Base-by-base conservation (phyloP, 352 stramenopile species). In the Pythium apleroticum region DNA sequence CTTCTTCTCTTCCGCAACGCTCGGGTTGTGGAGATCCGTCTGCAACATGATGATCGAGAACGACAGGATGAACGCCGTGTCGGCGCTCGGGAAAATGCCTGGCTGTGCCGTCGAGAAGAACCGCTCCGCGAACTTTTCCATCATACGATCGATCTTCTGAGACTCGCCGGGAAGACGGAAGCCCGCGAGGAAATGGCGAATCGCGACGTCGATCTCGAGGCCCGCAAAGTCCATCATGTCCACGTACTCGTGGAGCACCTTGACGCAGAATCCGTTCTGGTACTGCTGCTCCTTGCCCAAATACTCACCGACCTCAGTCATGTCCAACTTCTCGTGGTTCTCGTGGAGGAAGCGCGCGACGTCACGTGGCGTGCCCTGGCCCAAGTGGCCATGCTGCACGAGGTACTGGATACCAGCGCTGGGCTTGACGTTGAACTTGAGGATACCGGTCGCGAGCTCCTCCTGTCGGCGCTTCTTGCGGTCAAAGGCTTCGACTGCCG, bases 71-170 rank as follows among this genome's bases (percentile, higher is more conserved):
- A 99, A 99, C 3, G 97, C 97, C 5, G 96, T 98, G 71, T 99
- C 98, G 15, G 96, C 95, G 31, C 88, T 98, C 15, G 92, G 84
- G 70, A 99, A 99, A 2, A 99, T 72, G 7, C 78, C 83, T 6
- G 80, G 72, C 4, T 79, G 61, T 87, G 87, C 77, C 63, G 73
- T 46, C 74, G 97, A 84, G 35, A 86, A 88, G 53, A 80, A 95
- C 1, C 82, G 84, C 72, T 99, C 97, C 2, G 98, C 97, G 77
- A 99, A 99, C 67, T 99, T 99, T 71, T 99, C 97, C 96, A 99
- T 99, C 68, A 99, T 99, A 31, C 98, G 96, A 80, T 99, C 98
- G 76, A 99, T 99, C 78, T 99, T 99, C 73, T 99, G 98, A 0
- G 97, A 98, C 77, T 99, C 98, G 25, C 98, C 98, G 6, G 97